A percentile compares a stretch with the other conserved stretches of the same genome.
phyloP scores from a whole-genome alignment of 129 eudicot genomes.

The Helianthus annuus region DNA sequence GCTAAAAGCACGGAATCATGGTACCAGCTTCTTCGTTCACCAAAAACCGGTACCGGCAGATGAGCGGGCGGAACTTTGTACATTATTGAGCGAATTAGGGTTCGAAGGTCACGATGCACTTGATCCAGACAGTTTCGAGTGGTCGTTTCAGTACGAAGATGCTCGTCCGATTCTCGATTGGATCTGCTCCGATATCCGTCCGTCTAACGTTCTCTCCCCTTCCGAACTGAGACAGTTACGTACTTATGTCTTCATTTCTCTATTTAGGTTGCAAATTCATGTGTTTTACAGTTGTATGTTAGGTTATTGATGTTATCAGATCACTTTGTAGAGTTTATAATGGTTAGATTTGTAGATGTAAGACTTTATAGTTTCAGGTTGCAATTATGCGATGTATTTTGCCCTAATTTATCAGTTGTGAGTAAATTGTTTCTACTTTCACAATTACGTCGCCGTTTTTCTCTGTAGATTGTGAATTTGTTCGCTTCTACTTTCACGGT shows the following conservation, averaged over 20 bases:
- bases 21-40: neutral
- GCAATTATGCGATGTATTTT: neutral
- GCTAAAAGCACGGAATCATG: too few species aligned
- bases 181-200: slow-evolving; percentile 91
- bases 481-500: too few species aligned
- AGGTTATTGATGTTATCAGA: neutral
- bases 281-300: neutral
- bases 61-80: slow-evolving; percentile 83
- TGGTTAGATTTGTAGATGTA: neutral
- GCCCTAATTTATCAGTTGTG: neutral
- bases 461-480: too few species aligned
- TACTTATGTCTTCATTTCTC: slow-evolving; percentile 48
- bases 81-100: slow-evolving; percentile 77
- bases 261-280: neutral
- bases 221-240: slow-evolving; percentile 49
- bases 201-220: slow-evolving; percentile 90
- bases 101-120: slow-evolving; percentile 68
- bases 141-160: slow-evolving; percentile 99
- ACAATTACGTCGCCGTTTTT: too few species aligned
- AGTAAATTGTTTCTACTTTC: too few species aligned
- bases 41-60: slow-evolving; percentile 19
- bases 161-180: slow-evolving; percentile 94
- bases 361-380: neutral
- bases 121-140: slow-evolving; percentile 96
- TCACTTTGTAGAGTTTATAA: neutral